Base-by-base conservation (phyloP, 805 yeast species). In the Nakazawaea molendinolei region DNA sequence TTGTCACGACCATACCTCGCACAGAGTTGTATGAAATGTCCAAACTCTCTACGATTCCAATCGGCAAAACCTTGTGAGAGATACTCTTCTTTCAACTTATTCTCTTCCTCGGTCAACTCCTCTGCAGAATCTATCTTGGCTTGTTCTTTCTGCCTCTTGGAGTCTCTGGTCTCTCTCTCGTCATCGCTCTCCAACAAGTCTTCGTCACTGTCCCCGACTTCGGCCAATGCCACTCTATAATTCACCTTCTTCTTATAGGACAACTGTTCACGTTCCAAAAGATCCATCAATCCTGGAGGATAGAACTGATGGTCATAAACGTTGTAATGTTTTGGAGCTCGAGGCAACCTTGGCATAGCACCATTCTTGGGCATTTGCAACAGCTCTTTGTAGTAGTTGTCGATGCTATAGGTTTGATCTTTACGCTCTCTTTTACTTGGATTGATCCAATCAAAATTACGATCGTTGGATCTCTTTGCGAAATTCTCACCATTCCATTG, bases 401-500 rank as follows among this genome's bases (percentile, higher is more conserved):
- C 92, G 31, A 82, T 73, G 0, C 85, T 77, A 47, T 83, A 84
- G 2, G 82, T 77, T 46, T 81, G 86, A 44, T 83, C 89, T 44
- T 81, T 83, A 44, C 89, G 62, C 50, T 83, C 85, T 56, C 92
- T 67, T 47, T 76, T 77, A 1, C 83, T 63, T 0, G 90, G 92
- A 47, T 82, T 81, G 22, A 82, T 74, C 86, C 89, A 82, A 3
- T 70, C 58, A 31, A 70, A 61, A 1, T 61, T 51, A 23, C 56
- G 60, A 23, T 64, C 63, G n/a, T 62, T 60, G 8, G 59, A 64
- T 40, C 58, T 64, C 48, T 76, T 74, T 42, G 90, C 87, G 55
- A 80, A 82, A 48, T 83, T 80, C 47, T 80, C 71, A 13, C 98
- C 98, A 51, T 92, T 87, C 98, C 98, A 90, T 58, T 89, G 96